Percentiles rank a stretch among this genome's conserved stretches.
Conservation (phyloP, 148 eudicot species). For the Cornus suecica region DNA sequence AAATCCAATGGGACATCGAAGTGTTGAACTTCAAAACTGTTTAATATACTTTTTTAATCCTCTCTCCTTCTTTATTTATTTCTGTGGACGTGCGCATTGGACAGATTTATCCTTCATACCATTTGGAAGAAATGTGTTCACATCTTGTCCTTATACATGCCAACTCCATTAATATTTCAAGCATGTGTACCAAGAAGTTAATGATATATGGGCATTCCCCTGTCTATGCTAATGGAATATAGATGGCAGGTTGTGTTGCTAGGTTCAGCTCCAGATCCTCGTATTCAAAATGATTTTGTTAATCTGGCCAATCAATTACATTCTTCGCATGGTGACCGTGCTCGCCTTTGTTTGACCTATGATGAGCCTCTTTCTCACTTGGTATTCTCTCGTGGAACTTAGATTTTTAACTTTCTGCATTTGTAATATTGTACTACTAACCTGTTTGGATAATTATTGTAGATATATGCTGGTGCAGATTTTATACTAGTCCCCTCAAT, state of each 20-base stretch:
- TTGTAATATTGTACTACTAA: not conserved
- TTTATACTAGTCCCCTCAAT: conserved; percentile 93
- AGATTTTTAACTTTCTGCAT: not conserved
- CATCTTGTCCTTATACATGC: not conserved
- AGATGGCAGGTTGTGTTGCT: conserved; percentile 68
- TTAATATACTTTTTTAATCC: not conserved
- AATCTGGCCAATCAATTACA: conserved; percentile 75
- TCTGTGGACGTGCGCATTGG: not conserved
- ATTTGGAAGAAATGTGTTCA: not conserved
- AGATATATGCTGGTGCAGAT: conserved; percentile 99
- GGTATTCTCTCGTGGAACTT: conserved; percentile 41
- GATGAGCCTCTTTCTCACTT: conserved; percentile 98
- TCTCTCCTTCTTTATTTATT: not conserved
- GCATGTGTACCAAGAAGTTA: not conserved
- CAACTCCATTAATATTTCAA: too few species aligned
- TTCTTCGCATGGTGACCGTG: conserved; percentile 73
- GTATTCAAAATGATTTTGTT: conserved; percentile 88
- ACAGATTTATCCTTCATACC: not conserved
- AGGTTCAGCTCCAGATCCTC: conserved; percentile 93
- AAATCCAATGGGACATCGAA: not conserved
- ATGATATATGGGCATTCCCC: not conserved
- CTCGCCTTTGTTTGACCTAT: conserved; percentile 88
- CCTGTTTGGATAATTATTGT: conserved; percentile 14
- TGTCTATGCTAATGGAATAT: conserved; percentile 2
- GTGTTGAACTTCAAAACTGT: not conserved